A percentile compares a stretch with the other conserved stretches of the same genome.
Evolutionary conservation across 2,329 filamentous ascomycete genomes (phyloP).

Genomic region (Aspergillus eucalypticola): DNA sequence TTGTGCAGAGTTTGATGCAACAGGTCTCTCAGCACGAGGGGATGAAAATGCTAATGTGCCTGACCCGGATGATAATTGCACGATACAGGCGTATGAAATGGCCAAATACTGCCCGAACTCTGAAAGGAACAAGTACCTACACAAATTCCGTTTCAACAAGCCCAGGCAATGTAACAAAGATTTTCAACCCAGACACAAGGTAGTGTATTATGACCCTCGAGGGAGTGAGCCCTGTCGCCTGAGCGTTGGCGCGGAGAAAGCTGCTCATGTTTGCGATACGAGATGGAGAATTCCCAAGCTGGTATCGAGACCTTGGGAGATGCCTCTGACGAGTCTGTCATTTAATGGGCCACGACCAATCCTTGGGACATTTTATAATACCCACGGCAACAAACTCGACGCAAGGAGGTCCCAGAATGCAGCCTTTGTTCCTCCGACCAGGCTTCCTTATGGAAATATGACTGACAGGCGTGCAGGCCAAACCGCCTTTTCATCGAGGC

Average conservation of each 20-base stretch:
- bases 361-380: neutral
- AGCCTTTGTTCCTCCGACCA: neutral
- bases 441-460: neutral
- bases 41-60: neutral
- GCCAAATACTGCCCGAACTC: neutral
- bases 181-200: no score
- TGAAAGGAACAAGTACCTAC: neutral
- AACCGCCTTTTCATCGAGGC: neutral
- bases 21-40: neutral
- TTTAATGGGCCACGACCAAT: neutral
- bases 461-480: neutral
- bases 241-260: constrained; percentile 23
- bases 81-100: no score
- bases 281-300: neutral
- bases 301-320: neutral
- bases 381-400: neutral
- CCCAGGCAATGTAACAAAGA: neutral
- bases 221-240: constrained; percentile 20
- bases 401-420: neutral
- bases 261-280: constrained; percentile 20
- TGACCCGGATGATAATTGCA: neutral
- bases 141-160: neutral
- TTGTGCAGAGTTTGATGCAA: neutral
- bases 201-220: neutral
- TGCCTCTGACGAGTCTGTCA: neutral